Conservation (phyloP, 1,284 basidiomycete genomes). For the Moesziomyces aphidis region DNA sequence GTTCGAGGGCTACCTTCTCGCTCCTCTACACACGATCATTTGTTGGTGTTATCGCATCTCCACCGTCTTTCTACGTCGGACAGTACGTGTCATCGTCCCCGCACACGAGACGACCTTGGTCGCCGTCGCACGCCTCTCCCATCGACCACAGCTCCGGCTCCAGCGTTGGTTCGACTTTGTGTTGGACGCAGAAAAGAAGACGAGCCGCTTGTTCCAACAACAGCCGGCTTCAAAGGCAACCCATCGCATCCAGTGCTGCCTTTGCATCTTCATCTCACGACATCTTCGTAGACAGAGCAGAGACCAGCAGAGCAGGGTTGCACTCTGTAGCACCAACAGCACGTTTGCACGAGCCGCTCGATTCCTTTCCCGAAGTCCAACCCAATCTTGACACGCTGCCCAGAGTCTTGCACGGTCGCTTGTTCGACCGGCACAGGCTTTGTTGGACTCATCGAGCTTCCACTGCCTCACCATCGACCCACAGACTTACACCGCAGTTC, state of each 20-base stretch:
- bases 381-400: background rate
- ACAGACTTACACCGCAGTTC: background rate
- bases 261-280: background rate
- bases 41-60: slow-evolving; percentile 35
- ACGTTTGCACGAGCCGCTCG: background rate
- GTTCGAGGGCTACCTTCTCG: slow-evolving; percentile 8
- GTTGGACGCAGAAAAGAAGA: slow-evolving; percentile 6
- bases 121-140: background rate
- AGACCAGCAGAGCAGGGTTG: slow-evolving; percentile 1
- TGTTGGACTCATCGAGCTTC: background rate
- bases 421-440: background rate
- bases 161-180: slow-evolving; percentile 4
- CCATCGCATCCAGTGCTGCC: background rate
- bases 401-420: background rate
- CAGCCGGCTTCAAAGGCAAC: background rate
- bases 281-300: background rate
- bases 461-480: slow-evolving; percentile 2
- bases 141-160: background rate
- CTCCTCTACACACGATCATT: slow-evolving; percentile 17
- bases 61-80: slow-evolving; percentile 37
- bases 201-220: background rate
- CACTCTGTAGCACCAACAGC: background rate
- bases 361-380: background rate
- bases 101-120: slow-evolving; percentile 2
- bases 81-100: slow-evolving; percentile 33